phyloP scores from a whole-genome alignment of 495 filamentous ascomycete genomes.

The Patellaria atrata region DNA sequence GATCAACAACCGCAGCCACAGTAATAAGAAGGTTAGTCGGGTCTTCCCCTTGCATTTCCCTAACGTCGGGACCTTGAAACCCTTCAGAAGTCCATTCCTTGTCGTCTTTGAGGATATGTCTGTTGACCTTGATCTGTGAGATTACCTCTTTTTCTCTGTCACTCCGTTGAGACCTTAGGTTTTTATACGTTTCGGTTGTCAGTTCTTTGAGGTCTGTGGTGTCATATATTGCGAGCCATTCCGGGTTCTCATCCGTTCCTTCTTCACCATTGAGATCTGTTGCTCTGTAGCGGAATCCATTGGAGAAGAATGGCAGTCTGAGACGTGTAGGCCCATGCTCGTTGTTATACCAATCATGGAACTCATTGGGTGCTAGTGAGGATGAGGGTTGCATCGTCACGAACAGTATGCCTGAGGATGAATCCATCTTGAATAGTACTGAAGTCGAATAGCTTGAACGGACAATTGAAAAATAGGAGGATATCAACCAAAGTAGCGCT shows the following conservation, averaged over 20 bases:
- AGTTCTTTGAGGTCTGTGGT: conserved; percentile 58
- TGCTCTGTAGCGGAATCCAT: conserved; percentile 65
- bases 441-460: too few relatives aligned
- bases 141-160: conserved; percentile 62
- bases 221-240: conserved; percentile 69
- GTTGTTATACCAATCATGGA: conserved; percentile 86
- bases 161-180: conserved; percentile 49
- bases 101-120: conserved; percentile 53
- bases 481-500: too few relatives aligned
- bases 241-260: conserved; percentile 32
- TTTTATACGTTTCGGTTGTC: conserved; percentile 49
- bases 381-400: conserved; percentile 63
- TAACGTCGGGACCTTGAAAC: conserved; percentile 44
- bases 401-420: conserved; percentile 49
- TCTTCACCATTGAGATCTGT: conserved; percentile 31
- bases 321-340: conserved; percentile 71
- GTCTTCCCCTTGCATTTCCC: conserved; percentile 45
- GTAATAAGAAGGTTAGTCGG: conserved; percentile 47
- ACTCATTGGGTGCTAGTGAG: conserved; percentile 48
- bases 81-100: conserved; percentile 35
- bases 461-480: too few relatives aligned
- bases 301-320: conserved; percentile 54
- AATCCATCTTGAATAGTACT: too few relatives aligned
- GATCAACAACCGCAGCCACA: conserved; percentile 42
- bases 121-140: conserved; percentile 55